Conservation (phyloP, 345 rosid genomes). For the Citrus maxima region DNA sequence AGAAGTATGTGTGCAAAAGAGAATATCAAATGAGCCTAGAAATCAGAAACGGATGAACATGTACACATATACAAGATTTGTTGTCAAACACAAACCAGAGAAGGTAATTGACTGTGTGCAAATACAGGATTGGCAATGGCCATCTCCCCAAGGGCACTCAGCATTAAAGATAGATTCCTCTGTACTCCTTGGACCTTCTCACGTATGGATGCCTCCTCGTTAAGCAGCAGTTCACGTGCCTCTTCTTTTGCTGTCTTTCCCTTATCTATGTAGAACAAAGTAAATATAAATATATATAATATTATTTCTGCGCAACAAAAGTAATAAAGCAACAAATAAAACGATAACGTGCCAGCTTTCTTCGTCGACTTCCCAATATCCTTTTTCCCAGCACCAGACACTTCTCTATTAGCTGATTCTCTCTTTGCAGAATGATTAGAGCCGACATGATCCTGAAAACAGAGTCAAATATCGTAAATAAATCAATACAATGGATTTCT, state of each 20-base stretch:
- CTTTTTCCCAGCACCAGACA: slow-evolving; percentile 52
- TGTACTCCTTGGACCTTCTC: slow-evolving; percentile 63
- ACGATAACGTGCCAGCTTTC: slow-evolving; percentile 56
- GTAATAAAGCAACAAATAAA: slow-evolving; percentile 8
- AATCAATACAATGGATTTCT: background rate
- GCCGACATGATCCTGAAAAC: slow-evolving; percentile 39
- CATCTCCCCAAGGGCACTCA: slow-evolving; percentile 86
- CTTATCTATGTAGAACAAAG: slow-evolving; percentile 52
- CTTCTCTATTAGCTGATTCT: slow-evolving; percentile 58
- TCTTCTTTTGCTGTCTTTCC: slow-evolving; percentile 93
- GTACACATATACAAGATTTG: background rate
- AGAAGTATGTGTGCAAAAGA: background rate
- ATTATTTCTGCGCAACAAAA: background rate
- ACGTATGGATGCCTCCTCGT: slow-evolving; percentile 80
- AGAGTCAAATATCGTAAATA: slow-evolving; percentile 10
- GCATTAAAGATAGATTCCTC: slow-evolving; percentile 64
- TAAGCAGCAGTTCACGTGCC: slow-evolving; percentile 86
- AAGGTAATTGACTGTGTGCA: slow-evolving; percentile 90
- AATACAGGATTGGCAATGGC: slow-evolving; percentile 82
- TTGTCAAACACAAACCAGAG: slow-evolving; percentile 58
- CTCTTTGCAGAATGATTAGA: slow-evolving; percentile 59
- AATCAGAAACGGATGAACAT: background rate
- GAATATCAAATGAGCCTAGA: background rate
- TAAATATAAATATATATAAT: background rate
- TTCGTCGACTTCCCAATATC: slow-evolving; percentile 60